A percentile compares a stretch with the other conserved stretches of the same genome.
Conservation (phyloP, 495 filamentous ascomycete species). For the Astrothelium subdiscretum region DNA sequence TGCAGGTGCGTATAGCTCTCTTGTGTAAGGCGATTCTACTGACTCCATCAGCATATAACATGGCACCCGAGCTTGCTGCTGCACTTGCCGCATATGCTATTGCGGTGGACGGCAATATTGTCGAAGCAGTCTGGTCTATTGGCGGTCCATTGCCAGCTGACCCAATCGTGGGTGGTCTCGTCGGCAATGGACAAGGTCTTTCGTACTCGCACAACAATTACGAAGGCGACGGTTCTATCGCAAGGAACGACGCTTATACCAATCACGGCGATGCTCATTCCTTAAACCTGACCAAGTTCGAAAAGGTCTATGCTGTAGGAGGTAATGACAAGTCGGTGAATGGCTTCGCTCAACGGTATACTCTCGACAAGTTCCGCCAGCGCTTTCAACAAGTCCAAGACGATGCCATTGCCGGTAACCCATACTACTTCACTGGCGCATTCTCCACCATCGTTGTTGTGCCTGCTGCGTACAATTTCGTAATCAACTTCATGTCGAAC, state of each 20-base stretch:
- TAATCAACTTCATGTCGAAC: constrained; percentile 24
- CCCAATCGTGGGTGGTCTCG: not conserved
- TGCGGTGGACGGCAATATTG: constrained; percentile 36
- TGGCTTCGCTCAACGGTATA: constrained; percentile 7
- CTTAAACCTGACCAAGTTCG: constrained; percentile 6
- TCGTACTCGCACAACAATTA: constrained; percentile 43
- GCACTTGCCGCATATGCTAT: constrained; percentile 39
- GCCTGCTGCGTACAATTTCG: constrained; percentile 12
- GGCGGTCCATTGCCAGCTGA: constrained; percentile 9
- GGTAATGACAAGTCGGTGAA: constrained; percentile 19
- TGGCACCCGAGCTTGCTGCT: constrained; percentile 38
- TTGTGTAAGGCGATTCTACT: constrained; percentile 18
- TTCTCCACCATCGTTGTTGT: constrained; percentile 17
- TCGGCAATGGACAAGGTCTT: constrained; percentile 31
- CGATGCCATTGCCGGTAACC: constrained; percentile 24
- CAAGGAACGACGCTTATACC: constrained; percentile 33
- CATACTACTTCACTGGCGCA: constrained; percentile 26
- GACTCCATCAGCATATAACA: constrained; percentile 33
- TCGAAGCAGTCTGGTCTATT: constrained; percentile 18
- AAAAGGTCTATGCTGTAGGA: constrained; percentile 10
- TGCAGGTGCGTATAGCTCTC: constrained; percentile 7
- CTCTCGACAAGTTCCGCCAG: constrained; percentile 10
- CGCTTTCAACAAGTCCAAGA: constrained; percentile 15
- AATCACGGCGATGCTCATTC: constrained; percentile 14
- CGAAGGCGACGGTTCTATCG: constrained; percentile 44